A percentile compares a stretch with the other conserved stretches of the same genome.
These are phyloP conservation scores for Lachancea quebecensis DNA, from an alignment of 805 yeast species.

Conservation along the genomic window DNA sequence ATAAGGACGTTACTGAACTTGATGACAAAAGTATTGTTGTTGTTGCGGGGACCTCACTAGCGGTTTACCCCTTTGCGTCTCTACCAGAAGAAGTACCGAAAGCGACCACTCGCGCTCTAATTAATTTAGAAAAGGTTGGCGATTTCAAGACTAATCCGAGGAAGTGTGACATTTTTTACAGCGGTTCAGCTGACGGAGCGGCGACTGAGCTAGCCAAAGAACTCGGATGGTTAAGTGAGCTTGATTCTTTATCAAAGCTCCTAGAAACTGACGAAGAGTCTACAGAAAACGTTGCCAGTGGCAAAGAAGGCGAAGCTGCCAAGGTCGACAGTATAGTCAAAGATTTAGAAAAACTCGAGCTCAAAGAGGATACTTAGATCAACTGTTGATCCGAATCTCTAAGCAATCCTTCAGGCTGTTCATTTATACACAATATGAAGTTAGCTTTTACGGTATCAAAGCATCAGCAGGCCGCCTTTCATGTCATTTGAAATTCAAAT, in stretches of 20 bases:
- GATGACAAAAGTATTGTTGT: slow-evolving; percentile 56
- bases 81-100: slow-evolving; percentile 60
- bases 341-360: background rate
- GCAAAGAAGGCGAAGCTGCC: background rate
- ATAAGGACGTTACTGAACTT: slow-evolving; percentile 40
- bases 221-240: slow-evolving; percentile 60
- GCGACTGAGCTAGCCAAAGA: slow-evolving; percentile 45
- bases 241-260: slow-evolving; percentile 32
- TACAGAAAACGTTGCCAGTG: too few species aligned
- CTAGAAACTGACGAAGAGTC: too few species aligned
- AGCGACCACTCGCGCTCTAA: slow-evolving; percentile 49
- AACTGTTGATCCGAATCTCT: too few species aligned
- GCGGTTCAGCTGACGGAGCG: slow-evolving; percentile 62
- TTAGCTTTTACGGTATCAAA: too few species aligned
- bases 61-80: slow-evolving; percentile 86
- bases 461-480: too few species aligned
- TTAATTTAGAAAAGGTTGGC: slow-evolving; percentile 76
- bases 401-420: too few species aligned
- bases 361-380: background rate
- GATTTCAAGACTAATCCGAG: slow-evolving; percentile 51
- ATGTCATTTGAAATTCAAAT: too few species aligned
- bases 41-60: slow-evolving; percentile 87
- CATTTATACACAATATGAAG: too few species aligned
- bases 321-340: background rate
- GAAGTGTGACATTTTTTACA: slow-evolving; percentile 49